Conservation (phyloP, 306 rosid species). For the Lagenaria siceraria region DNA sequence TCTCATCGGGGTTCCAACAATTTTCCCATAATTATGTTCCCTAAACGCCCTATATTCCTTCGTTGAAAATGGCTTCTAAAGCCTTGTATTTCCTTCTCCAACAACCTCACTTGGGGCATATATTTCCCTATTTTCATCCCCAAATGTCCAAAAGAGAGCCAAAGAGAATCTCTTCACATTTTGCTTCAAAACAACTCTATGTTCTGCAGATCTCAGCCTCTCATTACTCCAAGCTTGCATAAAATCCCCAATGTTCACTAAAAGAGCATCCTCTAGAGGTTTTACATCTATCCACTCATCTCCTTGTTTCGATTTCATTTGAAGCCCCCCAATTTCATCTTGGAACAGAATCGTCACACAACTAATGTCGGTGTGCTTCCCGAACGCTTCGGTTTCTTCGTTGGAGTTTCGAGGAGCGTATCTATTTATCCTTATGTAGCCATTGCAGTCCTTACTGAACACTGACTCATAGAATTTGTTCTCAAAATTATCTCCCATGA, state of each 20-base stretch:
- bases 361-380: slow-evolving; percentile 71
- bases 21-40: neutral
- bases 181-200: slow-evolving; percentile 52
- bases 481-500: slow-evolving; percentile 40
- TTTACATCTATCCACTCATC: slow-evolving; percentile 58
- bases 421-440: slow-evolving; percentile 58
- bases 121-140: slow-evolving; percentile 32
- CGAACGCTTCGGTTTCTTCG: slow-evolving; percentile 49
- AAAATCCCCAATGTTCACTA: slow-evolving; percentile 63
- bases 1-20: neutral
- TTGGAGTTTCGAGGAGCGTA: slow-evolving; percentile 30
- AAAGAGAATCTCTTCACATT: slow-evolving; percentile 37
- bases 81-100: slow-evolving; percentile 34
- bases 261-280: slow-evolving; percentile 42
- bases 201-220: slow-evolving; percentile 50
- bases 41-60: neutral
- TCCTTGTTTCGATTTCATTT: slow-evolving; percentile 37
- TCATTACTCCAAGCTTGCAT: slow-evolving; percentile 77
- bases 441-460: slow-evolving; percentile 47
- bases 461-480: slow-evolving; percentile 25
- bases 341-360: slow-evolving; percentile 52
- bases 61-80: slow-evolving; percentile 31
- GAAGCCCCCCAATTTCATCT: slow-evolving; percentile 62
- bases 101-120: slow-evolving; percentile 48
- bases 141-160: slow-evolving; percentile 71